A percentile compares a stretch with the other conserved stretches of the same genome.
These are phyloP conservation scores for Sphagnum fallax DNA, from an alignment of 228 moss, liverwort and hornwort genomes.

Conservation along the genomic window DNA sequence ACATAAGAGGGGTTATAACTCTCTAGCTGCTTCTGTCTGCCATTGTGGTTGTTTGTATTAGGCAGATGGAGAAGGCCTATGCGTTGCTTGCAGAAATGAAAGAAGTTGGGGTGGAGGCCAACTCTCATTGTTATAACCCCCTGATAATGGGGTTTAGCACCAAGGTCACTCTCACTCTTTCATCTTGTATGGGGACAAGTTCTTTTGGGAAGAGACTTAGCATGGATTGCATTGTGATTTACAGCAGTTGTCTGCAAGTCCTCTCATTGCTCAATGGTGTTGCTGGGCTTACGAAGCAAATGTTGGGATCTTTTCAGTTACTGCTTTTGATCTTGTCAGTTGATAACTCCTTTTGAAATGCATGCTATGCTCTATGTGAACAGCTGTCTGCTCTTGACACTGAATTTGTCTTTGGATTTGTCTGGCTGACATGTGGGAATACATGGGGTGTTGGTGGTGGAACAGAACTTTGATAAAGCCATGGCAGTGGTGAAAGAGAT, in stretches of 20 bases:
- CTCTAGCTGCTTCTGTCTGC: too few species aligned
- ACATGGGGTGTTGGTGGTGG: too few species aligned
- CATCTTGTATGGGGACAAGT: neutral
- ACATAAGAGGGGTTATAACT: too few species aligned
- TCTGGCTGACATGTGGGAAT: slow-evolving; percentile 4
- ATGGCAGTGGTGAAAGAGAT: slow-evolving; percentile 49
- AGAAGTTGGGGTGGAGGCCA: slow-evolving; percentile 43
- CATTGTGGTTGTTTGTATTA: too few species aligned
- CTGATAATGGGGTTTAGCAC: slow-evolving; percentile 53
- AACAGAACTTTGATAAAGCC: slow-evolving; percentile 32
- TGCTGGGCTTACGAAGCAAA: too few species aligned
- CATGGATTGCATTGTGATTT: neutral
- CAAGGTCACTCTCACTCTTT: slow-evolving; percentile 21
- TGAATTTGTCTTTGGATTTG: neutral
- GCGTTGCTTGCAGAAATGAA: slow-evolving; percentile 58
- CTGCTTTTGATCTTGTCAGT: neutral
- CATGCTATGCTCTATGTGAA: neutral
- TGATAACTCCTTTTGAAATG: neutral
- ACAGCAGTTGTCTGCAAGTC: neutral
- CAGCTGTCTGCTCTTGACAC: neutral
- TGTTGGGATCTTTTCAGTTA: too few species aligned
- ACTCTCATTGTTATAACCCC: slow-evolving; percentile 49
- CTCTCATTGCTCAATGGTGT: neutral
- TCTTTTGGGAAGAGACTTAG: neutral
- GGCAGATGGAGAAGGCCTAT: slow-evolving; percentile 51